phyloP scores from a whole-genome alignment of 305 asterid genomes.

The Plantago lanceolata region DNA sequence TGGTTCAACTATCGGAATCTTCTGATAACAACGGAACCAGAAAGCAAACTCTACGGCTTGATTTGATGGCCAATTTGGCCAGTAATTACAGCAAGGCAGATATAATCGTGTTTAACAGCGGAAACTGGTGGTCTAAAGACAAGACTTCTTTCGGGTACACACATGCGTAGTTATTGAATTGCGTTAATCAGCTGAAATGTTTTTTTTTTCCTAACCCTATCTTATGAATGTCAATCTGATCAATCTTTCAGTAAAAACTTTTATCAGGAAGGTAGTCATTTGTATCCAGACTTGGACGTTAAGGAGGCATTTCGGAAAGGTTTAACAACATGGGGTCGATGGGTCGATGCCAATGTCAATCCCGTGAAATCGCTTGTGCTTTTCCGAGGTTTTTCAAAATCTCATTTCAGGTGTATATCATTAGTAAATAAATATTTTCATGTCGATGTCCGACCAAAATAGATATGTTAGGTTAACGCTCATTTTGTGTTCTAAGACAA shows the following conservation, averaged over 20 bases:
- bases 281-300: constrained; percentile 48
- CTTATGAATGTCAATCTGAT: background rate
- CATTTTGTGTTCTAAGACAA: background rate
- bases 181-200: background rate
- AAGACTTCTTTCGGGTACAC: constrained; percentile 41
- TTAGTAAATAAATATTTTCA: background rate
- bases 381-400: constrained; percentile 63
- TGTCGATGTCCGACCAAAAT: background rate
- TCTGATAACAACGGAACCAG: constrained; percentile 33
- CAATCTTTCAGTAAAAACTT: constrained; percentile 49
- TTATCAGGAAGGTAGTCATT: constrained; percentile 78
- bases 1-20: constrained; percentile 61
- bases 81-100: constrained; percentile 46
- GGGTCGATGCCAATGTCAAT: constrained; percentile 62
- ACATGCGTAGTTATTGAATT: constrained; percentile 1
- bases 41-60: constrained; percentile 67
- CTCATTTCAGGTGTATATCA: constrained; percentile 55
- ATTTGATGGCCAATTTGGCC: constrained; percentile 40
- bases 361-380: constrained; percentile 44
- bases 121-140: constrained; percentile 57
- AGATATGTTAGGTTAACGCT: background rate
- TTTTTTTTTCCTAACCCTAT: background rate
- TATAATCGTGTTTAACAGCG: constrained; percentile 47
- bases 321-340: constrained; percentile 65
- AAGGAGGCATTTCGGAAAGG: constrained; percentile 71